phyloP scores from a whole-genome alignment of 352 stramenopile genomes.

The Phytophthora kernoviae region DNA sequence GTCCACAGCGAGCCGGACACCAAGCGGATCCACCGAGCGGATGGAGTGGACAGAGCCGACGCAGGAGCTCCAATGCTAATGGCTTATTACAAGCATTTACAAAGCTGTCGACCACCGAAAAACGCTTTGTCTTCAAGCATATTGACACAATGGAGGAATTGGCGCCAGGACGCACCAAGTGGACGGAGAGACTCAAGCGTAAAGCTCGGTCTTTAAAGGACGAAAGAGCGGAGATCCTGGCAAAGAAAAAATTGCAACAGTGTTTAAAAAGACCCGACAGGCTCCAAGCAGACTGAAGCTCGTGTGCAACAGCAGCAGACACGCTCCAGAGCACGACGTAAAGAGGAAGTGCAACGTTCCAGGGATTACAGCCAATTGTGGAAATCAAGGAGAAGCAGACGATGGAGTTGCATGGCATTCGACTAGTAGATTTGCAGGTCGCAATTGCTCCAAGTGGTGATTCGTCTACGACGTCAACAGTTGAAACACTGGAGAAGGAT shows the following conservation, averaged over 20 bases:
- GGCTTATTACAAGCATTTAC: constrained; percentile 63
- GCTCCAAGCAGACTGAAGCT: constrained; percentile 32
- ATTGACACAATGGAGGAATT: constrained; percentile 82
- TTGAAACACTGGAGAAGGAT: constrained; percentile 12
- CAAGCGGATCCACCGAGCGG: constrained; percentile 21
- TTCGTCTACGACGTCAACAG: not conserved
- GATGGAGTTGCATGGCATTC: constrained; percentile 60
- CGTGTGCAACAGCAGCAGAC: constrained; percentile 64
- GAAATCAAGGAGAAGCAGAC: constrained; percentile 72
- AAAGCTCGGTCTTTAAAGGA: constrained; percentile 68
- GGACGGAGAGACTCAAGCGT: constrained; percentile 68
- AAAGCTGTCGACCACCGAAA: constrained; percentile 68
- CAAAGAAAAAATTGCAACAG: constrained; percentile 31
- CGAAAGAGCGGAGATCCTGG: constrained; percentile 50
- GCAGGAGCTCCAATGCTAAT: constrained; percentile 11
- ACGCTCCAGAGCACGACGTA: constrained; percentile 53
- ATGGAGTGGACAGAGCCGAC: not conserved
- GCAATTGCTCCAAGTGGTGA: constrained; percentile 5
- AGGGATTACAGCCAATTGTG: constrained; percentile 44
- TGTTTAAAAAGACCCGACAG: constrained; percentile 38
- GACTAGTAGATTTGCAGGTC: constrained; percentile 67
- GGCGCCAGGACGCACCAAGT: constrained; percentile 48
- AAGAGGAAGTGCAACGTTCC: constrained; percentile 55
- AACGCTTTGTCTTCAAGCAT: constrained; percentile 81
- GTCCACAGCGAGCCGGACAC: constrained; percentile 52